Evolutionary conservation across 2,329 filamentous ascomycete species (phyloP).

Genomic region (Pseudogymnoascus pannorum): DNA sequence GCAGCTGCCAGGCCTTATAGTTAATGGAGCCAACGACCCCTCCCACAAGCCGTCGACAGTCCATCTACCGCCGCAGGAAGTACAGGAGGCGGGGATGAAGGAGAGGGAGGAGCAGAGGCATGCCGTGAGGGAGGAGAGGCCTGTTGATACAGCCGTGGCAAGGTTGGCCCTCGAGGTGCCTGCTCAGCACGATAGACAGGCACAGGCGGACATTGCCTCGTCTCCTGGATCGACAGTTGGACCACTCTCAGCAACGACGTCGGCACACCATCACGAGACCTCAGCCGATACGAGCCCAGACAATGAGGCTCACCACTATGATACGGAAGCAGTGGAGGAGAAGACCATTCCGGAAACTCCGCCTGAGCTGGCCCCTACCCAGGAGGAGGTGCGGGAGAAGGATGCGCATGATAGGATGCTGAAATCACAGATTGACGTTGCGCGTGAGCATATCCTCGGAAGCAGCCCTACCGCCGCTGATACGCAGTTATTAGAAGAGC

Average conservation of each 20-base stretch:
- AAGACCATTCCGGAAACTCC: conserved; percentile 36
- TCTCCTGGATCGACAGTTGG: conserved; percentile 59
- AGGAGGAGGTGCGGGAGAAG: conserved; percentile 30
- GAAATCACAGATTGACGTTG: conserved; percentile 23
- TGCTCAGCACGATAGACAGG: conserved; percentile 11
- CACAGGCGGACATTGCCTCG: conserved; percentile 39
- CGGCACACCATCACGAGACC: conserved; percentile 52
- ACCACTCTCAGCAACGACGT: conserved; percentile 65
- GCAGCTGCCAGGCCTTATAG: conserved; percentile 23
- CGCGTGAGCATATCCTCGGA: conserved; percentile 33
- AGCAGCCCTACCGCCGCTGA: conserved; percentile 45
- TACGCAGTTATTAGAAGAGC: conserved; percentile 49
- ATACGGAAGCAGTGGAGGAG: conserved; percentile 41
- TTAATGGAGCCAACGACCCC: conserved; percentile 20
- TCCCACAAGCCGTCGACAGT: conserved; percentile 28
- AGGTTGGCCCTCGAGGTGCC: background rate
- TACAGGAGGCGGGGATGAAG: conserved; percentile 39
- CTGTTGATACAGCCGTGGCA: background rate
- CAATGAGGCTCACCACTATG: conserved; percentile 53
- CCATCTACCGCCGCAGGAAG: conserved; percentile 42
- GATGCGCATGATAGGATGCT: conserved; percentile 26
- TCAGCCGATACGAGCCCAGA: conserved; percentile 71
- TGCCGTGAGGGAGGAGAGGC: conserved; percentile 15
- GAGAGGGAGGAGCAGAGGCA: conserved; percentile 19
- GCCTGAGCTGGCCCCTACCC: conserved; percentile 20